Conservation (phyloP, 192 early-diverging fungal genomes). For the Rhizoclosmatium globosum region DNA sequence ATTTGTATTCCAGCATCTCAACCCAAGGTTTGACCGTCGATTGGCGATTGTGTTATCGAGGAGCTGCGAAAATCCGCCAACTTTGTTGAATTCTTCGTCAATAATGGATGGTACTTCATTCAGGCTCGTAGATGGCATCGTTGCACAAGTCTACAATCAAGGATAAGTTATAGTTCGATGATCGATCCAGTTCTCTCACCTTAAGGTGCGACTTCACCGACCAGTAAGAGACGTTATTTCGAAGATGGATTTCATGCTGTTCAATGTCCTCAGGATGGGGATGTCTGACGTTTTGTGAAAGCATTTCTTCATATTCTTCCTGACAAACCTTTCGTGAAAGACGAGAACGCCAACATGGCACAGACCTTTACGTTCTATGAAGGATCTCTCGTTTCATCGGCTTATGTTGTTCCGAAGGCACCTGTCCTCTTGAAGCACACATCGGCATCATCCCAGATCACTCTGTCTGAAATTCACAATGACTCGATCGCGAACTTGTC, state of each 20-base stretch:
- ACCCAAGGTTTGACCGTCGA: too few relatives aligned
- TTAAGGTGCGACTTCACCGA: background rate
- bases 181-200: background rate
- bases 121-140: conserved; percentile 14
- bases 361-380: conserved; percentile 1
- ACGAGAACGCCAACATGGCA: background rate
- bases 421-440: background rate
- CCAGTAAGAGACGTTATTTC: conserved; percentile 4
- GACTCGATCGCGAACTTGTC: too few relatives aligned
- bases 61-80: conserved; percentile 36
- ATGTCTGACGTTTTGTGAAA: too few relatives aligned
- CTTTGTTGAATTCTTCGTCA: conserved; percentile 10
- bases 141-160: background rate
- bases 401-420: background rate
- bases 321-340: background rate
- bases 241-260: background rate
- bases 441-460: background rate
- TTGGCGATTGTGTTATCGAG: conserved; percentile 24
- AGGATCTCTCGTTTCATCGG: conserved; percentile 1
- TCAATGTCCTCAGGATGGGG: background rate
- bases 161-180: too few relatives aligned
- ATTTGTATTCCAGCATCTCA: background rate
- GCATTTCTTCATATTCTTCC: too few relatives aligned
- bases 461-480: background rate
- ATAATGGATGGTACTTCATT: conserved; percentile 3